Conservation (phyloP, 148 eudicot species). For the Camellia lanceoleosa region DNA sequence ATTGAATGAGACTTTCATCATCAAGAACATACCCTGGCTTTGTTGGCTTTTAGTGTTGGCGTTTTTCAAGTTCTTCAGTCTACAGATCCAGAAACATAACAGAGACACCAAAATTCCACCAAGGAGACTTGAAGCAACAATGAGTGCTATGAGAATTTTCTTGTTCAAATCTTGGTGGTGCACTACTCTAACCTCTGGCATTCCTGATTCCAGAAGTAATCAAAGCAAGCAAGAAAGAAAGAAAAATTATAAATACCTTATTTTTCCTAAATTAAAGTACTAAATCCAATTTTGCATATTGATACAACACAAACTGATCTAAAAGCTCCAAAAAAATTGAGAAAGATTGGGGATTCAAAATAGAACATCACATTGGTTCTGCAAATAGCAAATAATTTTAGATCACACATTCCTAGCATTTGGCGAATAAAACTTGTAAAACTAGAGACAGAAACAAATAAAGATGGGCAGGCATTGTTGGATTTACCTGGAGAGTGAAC, state of each 20-base stretch:
- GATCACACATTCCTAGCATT: not conserved
- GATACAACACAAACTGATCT: too few species aligned
- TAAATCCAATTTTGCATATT: too few species aligned
- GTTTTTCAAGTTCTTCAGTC: constrained; percentile 29
- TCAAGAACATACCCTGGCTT: constrained; percentile 26
- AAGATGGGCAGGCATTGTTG: not conserved
- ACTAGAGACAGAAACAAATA: not conserved
- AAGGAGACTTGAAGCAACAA: constrained; percentile 43
- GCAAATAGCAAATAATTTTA: not conserved
- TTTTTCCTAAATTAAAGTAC: not conserved
- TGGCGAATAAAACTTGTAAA: not conserved
- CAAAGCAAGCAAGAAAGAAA: not conserved
- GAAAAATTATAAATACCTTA: not conserved
- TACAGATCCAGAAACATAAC: constrained; percentile 35
- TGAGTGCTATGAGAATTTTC: constrained; percentile 41
- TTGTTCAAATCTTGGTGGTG: constrained; percentile 47
- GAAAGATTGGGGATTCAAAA: too few species aligned
- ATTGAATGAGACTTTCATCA: not conserved
- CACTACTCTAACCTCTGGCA: constrained; percentile 23
- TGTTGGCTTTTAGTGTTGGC: constrained; percentile 21
- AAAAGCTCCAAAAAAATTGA: too few species aligned
- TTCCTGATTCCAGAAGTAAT: constrained; percentile 22
- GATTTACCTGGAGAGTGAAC: constrained; percentile 49
- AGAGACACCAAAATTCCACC: constrained; percentile 36
- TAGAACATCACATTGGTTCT: too few species aligned